Base-by-base conservation (phyloP, 176 grass and related monocot species). In the Musa troglodytarum region DNA sequence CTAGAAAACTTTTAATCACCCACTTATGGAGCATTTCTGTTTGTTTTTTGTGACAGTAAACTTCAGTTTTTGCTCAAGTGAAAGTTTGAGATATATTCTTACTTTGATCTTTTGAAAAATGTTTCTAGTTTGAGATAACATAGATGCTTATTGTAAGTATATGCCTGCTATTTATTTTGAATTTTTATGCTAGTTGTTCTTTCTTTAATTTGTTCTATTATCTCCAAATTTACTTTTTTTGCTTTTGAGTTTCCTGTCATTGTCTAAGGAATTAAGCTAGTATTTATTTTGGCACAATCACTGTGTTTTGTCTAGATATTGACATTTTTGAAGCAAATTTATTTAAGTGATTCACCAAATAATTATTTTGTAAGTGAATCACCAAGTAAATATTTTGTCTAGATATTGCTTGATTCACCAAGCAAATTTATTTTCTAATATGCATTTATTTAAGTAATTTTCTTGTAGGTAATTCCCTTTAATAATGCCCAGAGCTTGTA, bases 391-490 rank as follows among this genome's bases (percentile, higher is more conserved):
- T 65, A 26, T 63, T 3, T 20, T 24, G 62, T 10, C 34, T 43
- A 43, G 34, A 43, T 43, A 43, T 6, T 43, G 0, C 34, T 43
- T 43, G 34, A 43, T 43, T 43, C 34, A 43, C 34, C 34, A 50
- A 58, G 54, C 55, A 55, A 5, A 55, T 54, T 25, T 80, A 17
- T 53, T 21, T 75, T 62, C 67, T 24, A 28, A 43, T 80, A 54
- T 62, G 22, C 19, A 52, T 81, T 49, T 69, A 15, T 78, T 68
- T 55, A 56, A 13, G 61, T 55, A 34, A 23, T 57, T 79, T 19
- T 58, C 34, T 82, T 86, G 82, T 75, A 92, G 90, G 85, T 89
- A 74, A 81, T 82, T 77, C 76, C 89, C 80, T 84, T 80, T 72
- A 78, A 78, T 71, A 53, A 68, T 53, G 59, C 66, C 16, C 68